phyloP scores from a whole-genome alignment of 2,329 filamentous ascomycete species.

The Colletotrichum limetticola region DNA sequence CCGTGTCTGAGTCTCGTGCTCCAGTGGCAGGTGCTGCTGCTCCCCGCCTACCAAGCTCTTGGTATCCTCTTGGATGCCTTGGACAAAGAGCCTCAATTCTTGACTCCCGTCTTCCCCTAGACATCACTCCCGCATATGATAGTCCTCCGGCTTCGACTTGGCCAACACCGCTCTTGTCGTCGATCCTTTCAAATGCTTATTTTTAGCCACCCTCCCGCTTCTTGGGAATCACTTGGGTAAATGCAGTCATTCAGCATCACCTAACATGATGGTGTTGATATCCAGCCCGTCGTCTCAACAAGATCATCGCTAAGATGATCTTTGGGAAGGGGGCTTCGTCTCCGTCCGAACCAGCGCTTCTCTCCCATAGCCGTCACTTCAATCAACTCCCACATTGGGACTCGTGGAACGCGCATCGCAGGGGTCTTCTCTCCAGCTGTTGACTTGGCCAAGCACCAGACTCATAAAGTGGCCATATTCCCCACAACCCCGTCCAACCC shows the following conservation, averaged over 20 bases:
- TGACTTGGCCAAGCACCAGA: conserved; percentile 20
- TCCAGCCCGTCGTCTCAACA: neutral
- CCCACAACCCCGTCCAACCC: conserved; percentile 20
- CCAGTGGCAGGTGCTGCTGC: neutral
- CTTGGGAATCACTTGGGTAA: neutral
- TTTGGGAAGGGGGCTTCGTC: conserved; percentile 11
- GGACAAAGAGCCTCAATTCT: conserved; percentile 29
- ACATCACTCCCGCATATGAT: conserved; percentile 3
- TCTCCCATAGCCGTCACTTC: neutral
- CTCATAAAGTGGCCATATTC: conserved; percentile 29
- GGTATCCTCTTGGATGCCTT: conserved; percentile 24
- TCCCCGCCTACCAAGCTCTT: conserved; percentile 9
- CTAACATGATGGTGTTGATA: neutral
- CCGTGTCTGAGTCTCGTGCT: neutral
- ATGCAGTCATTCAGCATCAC: neutral
- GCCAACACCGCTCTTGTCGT: neutral
- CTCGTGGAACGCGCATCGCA: conserved; percentile 14
- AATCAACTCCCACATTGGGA: conserved; percentile 7
- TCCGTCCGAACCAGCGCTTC: conserved; percentile 25
- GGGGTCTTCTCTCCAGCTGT: conserved; percentile 6
- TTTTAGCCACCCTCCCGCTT: conserved; percentile 4
- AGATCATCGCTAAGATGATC: neutral
- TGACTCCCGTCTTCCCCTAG: conserved; percentile 11
- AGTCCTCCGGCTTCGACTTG: conserved; percentile 3
- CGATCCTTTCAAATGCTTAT: conserved; percentile 24